Percentiles rank a stretch among this genome's conserved stretches.
These are phyloP conservation scores for Penicillium paradoxum DNA, from an alignment of 495 filamentous ascomycete genomes.

Conservation along the genomic window DNA sequence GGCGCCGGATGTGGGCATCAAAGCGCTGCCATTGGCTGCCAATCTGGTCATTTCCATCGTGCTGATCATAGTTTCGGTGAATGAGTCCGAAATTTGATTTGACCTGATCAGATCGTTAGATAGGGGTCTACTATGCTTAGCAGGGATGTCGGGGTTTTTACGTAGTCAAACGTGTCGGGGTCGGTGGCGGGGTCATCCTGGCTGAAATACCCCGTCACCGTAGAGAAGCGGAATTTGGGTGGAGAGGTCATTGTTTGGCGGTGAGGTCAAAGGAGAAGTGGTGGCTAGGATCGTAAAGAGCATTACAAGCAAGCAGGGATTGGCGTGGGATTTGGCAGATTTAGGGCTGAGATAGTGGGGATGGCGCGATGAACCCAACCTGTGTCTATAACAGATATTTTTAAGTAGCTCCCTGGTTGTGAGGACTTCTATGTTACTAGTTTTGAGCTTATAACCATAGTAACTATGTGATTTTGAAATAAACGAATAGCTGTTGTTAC, in stretches of 20 bases:
- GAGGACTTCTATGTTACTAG: too few relatives aligned
- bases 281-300: neutral
- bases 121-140: neutral
- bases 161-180: constrained; percentile 63
- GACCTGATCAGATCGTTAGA: constrained; percentile 18
- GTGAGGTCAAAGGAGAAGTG: neutral
- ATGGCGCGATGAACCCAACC: neutral
- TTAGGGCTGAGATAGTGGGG: neutral
- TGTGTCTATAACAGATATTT: neutral
- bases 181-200: constrained; percentile 67
- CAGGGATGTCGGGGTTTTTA: constrained; percentile 26
- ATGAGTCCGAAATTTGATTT: constrained; percentile 64
- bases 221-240: constrained; percentile 28
- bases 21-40: constrained; percentile 65
- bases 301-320: neutral
- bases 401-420: too few relatives aligned
- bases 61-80: constrained; percentile 45
- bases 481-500: too few relatives aligned
- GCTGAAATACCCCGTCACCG: constrained; percentile 63
- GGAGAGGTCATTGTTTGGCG: constrained; percentile 2
- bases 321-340: constrained; percentile 2
- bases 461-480: too few relatives aligned
- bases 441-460: too few relatives aligned
- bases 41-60: constrained; percentile 21
- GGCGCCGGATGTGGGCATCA: constrained; percentile 41